Conservation (phyloP, 225 moss, liverwort and hornwort species). For the Straminergon stramineum region DNA sequence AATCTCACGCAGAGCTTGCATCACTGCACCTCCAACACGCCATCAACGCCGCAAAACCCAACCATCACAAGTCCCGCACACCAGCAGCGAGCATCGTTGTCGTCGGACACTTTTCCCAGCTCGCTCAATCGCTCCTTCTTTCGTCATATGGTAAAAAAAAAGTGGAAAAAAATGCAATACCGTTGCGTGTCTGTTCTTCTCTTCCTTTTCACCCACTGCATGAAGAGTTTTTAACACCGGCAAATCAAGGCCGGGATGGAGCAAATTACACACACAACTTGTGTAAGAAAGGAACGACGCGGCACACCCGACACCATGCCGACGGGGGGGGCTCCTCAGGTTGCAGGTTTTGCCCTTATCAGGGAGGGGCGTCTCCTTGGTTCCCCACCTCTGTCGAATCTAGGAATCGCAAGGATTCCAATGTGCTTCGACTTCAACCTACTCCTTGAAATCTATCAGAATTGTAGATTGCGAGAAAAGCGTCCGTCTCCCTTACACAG, state of each 20-base stretch:
- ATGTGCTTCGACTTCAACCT: not conserved
- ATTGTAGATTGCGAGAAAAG: fast-evolving
- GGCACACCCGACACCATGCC: not conserved
- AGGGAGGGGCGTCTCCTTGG: not conserved
- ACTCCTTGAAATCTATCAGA: fast-evolving
- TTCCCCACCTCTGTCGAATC: not conserved
- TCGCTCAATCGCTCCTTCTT: not conserved
- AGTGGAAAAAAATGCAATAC: not conserved
- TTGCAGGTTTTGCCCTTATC: not conserved
- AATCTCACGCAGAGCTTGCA: not conserved
- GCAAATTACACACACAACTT: slow-evolving; percentile 10
- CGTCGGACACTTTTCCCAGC: not conserved
- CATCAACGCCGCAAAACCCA: not conserved
- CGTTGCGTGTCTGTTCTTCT: not conserved
- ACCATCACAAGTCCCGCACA: not conserved
- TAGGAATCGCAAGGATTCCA: fast-evolving
- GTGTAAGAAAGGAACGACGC: not conserved
- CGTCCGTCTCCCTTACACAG: no score
- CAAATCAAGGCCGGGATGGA: slow-evolving; percentile 3
- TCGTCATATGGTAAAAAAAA: not conserved
- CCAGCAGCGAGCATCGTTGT: not conserved
- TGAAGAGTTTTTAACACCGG: not conserved
- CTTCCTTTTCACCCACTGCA: not conserved
- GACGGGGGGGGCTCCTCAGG: not conserved
- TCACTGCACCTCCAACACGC: not conserved